Evolutionary conservation across 495 filamentous ascomycete genomes (phyloP), one percentile per base, ranked within the genome.

Genomic region (Aspergillus leporis): DNA sequence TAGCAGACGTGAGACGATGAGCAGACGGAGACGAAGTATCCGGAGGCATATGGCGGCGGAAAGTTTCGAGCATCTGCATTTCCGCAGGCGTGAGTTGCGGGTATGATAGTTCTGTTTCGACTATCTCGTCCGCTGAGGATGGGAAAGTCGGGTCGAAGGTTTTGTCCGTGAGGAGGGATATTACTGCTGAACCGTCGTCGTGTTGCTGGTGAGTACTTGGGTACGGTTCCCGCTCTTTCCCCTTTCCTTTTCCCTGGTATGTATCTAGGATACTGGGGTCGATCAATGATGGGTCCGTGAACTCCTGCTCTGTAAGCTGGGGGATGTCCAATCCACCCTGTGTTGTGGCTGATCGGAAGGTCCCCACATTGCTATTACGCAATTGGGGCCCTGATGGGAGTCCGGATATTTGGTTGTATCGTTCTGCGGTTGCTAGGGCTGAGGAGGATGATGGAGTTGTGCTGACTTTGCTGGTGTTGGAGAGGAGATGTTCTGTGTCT

Each of bases 121-220:
- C 56, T 34, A 65, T 78, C 23, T 63, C 62, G 47, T 61, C 21
- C 5, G 62, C 59, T 3, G 61, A 51, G 0, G 60, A 46, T 6
- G 61, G 45, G 59, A 77, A 61, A 58, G 83, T 69, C 66, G 88
- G 71, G 55, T 85, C 64, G 73, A 87, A 78, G 60, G 77, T 66
- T 57, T 70, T 49, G 70, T 87, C 66, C 48, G 76, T 56, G 69
- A 90, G 68, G 74, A 91, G 68, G 46, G 71, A 61, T 8, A 79
- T 57, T 6, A 82, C 78, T 5, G 68, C 79, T 30, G 70, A 61
- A 49, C 80, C 79, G 58, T 83, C 80, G 12, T 43, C 60, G 16
- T 64, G n/a, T 18, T 52, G 47, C 22, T 46, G 21, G 23, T 51
- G 25, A 34, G 34, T 13, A 9, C 22, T 43, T 50, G 51, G 30